A percentile compares a stretch with the other conserved stretches of the same genome.
These are phyloP conservation scores for Lomentospora prolificans DNA, from an alignment of 2,329 filamentous ascomycete genomes.

Conservation along the genomic window DNA sequence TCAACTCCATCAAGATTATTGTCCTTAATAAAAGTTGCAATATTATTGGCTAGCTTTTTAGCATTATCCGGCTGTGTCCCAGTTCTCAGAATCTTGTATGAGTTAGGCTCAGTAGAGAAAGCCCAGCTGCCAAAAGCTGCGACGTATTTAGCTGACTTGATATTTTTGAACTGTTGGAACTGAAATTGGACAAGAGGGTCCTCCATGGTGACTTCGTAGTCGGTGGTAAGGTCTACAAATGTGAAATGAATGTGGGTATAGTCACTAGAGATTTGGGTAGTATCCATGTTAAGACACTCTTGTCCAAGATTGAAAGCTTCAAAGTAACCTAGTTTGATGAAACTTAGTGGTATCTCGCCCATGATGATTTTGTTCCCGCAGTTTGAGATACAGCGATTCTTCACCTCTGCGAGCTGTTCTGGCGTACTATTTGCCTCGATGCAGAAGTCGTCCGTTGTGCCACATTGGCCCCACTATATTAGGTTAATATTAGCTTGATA, in stretches of 20 bases:
- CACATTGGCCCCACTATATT: constrained; percentile 31
- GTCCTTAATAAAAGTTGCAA: constrained; percentile 28
- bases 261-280: constrained; percentile 11
- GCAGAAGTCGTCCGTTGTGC: constrained; percentile 33
- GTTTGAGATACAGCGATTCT: constrained; percentile 21
- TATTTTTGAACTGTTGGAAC: constrained; percentile 20
- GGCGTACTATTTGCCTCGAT: constrained; percentile 12
- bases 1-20: constrained; percentile 32
- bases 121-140: constrained; percentile 27
- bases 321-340: constrained; percentile 22
- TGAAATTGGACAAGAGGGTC: constrained; percentile 13
- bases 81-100: constrained; percentile 19
- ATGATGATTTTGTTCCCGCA: constrained; percentile 22
- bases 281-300: constrained; percentile 22
- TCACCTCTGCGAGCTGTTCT: constrained; percentile 8
- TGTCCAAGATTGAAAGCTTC: constrained; percentile 21
- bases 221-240: constrained; percentile 18
- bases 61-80: constrained; percentile 24
- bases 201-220: constrained; percentile 13
- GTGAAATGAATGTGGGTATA: constrained; percentile 25
- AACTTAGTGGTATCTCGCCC: constrained; percentile 13
- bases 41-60: constrained; percentile 23
- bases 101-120: constrained; percentile 18
- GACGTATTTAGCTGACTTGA: constrained; percentile 21
- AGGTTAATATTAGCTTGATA: neutral